Evolutionary conservation across 169 alveolate species (phyloP).

Genomic region (Eimeria maxima): DNA sequence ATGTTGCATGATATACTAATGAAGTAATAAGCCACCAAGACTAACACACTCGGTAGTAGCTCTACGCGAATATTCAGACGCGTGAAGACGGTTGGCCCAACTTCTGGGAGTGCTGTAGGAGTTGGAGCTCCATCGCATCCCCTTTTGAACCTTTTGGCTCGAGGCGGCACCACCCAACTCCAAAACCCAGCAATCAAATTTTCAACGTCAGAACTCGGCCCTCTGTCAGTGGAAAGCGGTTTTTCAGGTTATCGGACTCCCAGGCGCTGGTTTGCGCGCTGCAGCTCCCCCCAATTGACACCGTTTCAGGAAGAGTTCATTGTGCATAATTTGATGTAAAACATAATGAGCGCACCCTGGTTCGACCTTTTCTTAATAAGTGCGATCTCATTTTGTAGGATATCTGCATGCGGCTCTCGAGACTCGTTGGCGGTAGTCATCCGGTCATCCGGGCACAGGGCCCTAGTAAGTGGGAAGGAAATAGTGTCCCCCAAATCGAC

Average conservation of each 20-base stretch:
- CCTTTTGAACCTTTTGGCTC: no score
- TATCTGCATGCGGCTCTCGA: neutral
- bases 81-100: no score
- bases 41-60: no score
- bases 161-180: no score
- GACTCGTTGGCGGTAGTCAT: neutral
- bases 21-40: no score
- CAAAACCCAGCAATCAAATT: no score
- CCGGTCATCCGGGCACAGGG: no score
- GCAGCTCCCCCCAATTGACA: neutral
- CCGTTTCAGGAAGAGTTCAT: neutral
- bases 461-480: neutral
- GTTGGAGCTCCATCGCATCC: no score
- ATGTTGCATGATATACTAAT: no score
- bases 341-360: neutral
- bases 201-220: neutral
- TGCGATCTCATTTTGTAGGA: neutral
- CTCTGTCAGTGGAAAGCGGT: neutral
- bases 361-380: neutral
- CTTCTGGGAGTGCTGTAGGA: no score
- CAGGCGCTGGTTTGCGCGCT: neutral
- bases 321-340: neutral
- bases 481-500: neutral
- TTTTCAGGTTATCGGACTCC: neutral
- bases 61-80: no score